Evolutionary conservation across 805 yeast genomes (phyloP).

Genomic region (Priceomyces fermenticarens): DNA sequence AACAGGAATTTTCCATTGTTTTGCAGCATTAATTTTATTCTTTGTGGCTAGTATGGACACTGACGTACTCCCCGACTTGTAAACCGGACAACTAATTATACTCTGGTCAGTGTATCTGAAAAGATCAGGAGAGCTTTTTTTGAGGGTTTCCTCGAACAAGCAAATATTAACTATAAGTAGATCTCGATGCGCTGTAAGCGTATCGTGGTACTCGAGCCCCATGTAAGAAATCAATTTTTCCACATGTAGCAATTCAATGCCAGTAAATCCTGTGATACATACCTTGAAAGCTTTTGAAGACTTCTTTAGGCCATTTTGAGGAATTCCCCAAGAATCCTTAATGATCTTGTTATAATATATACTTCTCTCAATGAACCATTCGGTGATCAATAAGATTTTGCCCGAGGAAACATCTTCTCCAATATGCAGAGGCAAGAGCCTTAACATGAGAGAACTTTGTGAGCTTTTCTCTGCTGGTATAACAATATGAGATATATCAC

Average conservation of each 20-base stretch:
- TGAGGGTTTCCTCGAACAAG: constrained; percentile 37
- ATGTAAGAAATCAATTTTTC: constrained; percentile 57
- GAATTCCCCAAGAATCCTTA: constrained; percentile 64
- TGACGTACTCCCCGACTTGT: constrained; percentile 28
- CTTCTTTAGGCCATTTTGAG: constrained; percentile 36
- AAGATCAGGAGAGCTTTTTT: constrained; percentile 39
- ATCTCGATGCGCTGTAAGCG: constrained; percentile 51
- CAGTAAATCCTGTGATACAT: constrained; percentile 71
- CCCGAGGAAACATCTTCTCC: constrained; percentile 19
- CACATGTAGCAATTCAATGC: constrained; percentile 70
- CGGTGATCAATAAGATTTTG: constrained; percentile 50
- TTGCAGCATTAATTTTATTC: constrained; percentile 57
- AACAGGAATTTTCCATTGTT: constrained; percentile 56
- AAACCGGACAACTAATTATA: constrained; percentile 33
- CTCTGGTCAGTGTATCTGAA: constrained; percentile 34
- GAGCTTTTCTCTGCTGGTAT: constrained; percentile 30
- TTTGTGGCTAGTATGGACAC: constrained; percentile 43
- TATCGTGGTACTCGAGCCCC: constrained; percentile 49
- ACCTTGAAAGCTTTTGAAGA: constrained; percentile 29
- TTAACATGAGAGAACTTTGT: constrained; percentile 22
- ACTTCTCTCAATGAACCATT: constrained; percentile 78
- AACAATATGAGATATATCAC: constrained; percentile 29
- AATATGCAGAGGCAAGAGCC: constrained; percentile 20
- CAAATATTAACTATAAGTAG: constrained; percentile 54
- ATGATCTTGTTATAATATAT: constrained; percentile 51